A percentile compares a stretch with the other conserved stretches of the same genome.
These are phyloP conservation scores for Brassica napus DNA, from an alignment of 345 rosid genomes.

Conservation along the genomic window DNA sequence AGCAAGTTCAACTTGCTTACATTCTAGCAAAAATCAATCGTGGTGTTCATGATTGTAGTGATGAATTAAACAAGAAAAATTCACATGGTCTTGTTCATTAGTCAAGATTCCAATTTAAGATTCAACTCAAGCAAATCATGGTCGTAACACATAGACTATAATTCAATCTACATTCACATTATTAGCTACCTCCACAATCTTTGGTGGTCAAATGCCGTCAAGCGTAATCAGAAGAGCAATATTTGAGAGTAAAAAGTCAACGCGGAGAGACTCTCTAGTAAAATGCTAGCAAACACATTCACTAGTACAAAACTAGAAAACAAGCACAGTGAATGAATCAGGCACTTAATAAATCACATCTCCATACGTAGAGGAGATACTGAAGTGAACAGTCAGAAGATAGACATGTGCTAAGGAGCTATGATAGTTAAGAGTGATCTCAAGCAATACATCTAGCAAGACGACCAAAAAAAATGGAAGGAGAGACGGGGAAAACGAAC, in stretches of 20 bases:
- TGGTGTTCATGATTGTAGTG: neutral
- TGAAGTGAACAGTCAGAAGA: too few species aligned
- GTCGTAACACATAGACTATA: constrained; percentile 16
- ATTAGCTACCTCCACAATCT: neutral
- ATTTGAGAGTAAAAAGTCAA: constrained; percentile 24
- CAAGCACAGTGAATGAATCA: too few species aligned
- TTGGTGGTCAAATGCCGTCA: constrained; percentile 27
- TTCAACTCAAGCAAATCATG: constrained; percentile 3
- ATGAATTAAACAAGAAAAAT: neutral
- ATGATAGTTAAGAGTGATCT: too few species aligned
- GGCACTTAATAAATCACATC: too few species aligned
- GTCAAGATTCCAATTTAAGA: neutral
- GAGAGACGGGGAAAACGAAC: too few species aligned
- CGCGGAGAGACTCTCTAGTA: constrained; percentile 10
- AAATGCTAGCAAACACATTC: neutral
- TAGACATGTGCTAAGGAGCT: too few species aligned
- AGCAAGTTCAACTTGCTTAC: too few species aligned
- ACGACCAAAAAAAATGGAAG: too few species aligned
- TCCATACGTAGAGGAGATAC: too few species aligned
- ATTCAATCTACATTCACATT: constrained; percentile 19
- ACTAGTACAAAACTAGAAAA: too few species aligned
- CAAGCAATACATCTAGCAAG: too few species aligned
- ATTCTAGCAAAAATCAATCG: neutral
- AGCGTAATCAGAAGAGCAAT: neutral
- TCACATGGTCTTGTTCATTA: neutral